Evolutionary conservation across 2,329 filamentous ascomycete species (phyloP).

Genomic region (Arthroderma sp.): DNA sequence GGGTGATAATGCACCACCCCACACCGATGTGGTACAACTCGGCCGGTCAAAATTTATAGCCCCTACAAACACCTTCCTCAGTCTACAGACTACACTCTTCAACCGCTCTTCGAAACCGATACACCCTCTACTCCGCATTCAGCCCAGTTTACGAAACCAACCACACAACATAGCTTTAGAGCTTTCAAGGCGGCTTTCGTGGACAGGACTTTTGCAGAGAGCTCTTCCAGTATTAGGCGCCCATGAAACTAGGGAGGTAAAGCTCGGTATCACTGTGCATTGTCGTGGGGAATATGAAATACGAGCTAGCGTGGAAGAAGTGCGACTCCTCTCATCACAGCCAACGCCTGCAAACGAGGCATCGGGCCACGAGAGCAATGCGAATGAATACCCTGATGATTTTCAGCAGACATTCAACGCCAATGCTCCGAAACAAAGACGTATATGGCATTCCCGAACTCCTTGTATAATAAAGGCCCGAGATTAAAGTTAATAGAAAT

Average conservation of each 20-base stretch:
- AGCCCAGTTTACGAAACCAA: constrained; percentile 64
- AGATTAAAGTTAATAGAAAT: constrained; percentile 7
- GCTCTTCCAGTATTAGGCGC: constrained; percentile 51
- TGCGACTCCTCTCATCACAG: constrained; percentile 35
- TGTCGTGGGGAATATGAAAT: constrained; percentile 75
- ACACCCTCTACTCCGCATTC: constrained; percentile 58
- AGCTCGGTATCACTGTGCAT: constrained; percentile 59
- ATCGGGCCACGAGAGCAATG: not conserved
- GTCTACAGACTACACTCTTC: constrained; percentile 54
- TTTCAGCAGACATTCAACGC: constrained; percentile 10
- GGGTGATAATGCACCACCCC: constrained; percentile 8
- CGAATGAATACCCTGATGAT: constrained; percentile 4
- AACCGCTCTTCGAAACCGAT: constrained; percentile 61
- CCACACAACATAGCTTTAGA: constrained; percentile 62
- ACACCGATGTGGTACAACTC: constrained; percentile 22
- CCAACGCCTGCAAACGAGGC: not conserved
- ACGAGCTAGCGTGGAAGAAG: constrained; percentile 68
- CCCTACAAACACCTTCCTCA: constrained; percentile 51
- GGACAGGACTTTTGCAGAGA: constrained; percentile 74
- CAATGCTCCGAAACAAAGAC: constrained; percentile 13
- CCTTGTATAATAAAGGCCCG: constrained; percentile 19
- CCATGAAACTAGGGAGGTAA: constrained; percentile 46
- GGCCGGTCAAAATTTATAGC: constrained; percentile 36
- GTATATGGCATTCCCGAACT: constrained; percentile 21
- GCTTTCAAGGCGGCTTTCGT: constrained; percentile 66